These are phyloP conservation scores for Fusarium goolgardi DNA, from an alignment of 2,329 filamentous ascomycete genomes.

Conservation along the genomic window DNA sequence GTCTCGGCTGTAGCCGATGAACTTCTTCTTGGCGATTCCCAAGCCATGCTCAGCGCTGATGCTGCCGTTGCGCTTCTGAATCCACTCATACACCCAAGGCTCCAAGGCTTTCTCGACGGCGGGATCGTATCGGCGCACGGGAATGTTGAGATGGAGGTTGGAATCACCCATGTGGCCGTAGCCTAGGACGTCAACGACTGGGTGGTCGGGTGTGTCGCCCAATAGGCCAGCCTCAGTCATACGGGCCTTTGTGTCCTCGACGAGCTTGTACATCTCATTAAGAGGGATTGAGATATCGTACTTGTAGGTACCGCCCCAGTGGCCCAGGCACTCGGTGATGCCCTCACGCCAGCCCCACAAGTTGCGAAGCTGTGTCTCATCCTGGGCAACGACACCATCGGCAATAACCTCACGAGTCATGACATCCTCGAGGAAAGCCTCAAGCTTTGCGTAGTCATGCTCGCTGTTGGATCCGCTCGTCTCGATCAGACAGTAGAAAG, in stretches of 20 bases:
- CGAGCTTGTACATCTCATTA: slow-evolving; percentile 84
- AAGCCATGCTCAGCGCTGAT: slow-evolving; percentile 98
- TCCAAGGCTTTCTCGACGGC: slow-evolving; percentile 88
- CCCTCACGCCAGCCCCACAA: slow-evolving; percentile 96
- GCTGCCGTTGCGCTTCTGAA: slow-evolving; percentile 85
- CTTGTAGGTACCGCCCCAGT: slow-evolving; percentile 97
- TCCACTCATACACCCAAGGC: slow-evolving; percentile 98
- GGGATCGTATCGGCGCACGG: slow-evolving; percentile 85
- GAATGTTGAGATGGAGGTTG: slow-evolving; percentile 93
- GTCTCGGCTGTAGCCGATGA: slow-evolving; percentile 90
- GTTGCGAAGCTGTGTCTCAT: slow-evolving; percentile 86
- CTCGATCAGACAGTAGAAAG: slow-evolving; percentile 97
- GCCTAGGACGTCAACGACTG: slow-evolving; percentile 90
- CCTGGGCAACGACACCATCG: slow-evolving; percentile 92
- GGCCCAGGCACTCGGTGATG: slow-evolving; percentile 87
- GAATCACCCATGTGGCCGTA: slow-evolving; percentile 99
- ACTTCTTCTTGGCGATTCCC: slow-evolving; percentile 95
- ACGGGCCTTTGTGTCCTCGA: slow-evolving; percentile 82
- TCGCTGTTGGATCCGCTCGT: slow-evolving; percentile 95
- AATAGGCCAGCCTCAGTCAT: slow-evolving; percentile 80
- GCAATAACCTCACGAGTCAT: slow-evolving; percentile 87
- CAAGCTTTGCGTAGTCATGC: slow-evolving; percentile 92
- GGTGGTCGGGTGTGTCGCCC: slow-evolving; percentile 78
- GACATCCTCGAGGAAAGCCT: slow-evolving; percentile 89
- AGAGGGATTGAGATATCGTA: slow-evolving; percentile 97